Evolutionary conservation across 139 green algal species (phyloP).

Genomic region (Tetradesmus obliquus): DNA sequence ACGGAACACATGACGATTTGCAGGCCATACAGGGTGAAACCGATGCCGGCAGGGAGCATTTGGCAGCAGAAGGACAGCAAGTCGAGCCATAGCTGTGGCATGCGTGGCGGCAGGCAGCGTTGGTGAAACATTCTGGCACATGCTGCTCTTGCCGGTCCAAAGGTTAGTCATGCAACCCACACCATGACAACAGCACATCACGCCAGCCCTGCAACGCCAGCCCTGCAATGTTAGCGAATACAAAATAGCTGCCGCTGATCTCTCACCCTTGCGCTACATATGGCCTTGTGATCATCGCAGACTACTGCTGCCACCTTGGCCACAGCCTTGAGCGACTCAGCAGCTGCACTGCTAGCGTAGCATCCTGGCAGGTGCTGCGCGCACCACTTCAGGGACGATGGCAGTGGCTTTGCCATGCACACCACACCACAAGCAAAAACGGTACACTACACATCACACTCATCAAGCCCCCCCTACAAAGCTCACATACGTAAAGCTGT

Average conservation of each 20-base stretch:
- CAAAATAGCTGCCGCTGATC: too few species aligned
- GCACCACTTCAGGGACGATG: background rate
- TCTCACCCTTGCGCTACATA: conserved; percentile 61
- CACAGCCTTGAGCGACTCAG: conserved; percentile 72
- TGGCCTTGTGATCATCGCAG: conserved; percentile 76
- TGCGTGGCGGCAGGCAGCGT: too few species aligned
- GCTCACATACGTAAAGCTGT: background rate
- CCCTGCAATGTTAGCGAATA: too few species aligned
- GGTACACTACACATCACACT: background rate
- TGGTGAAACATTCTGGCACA: too few species aligned
- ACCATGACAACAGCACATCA: background rate
- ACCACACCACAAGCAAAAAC: background rate
- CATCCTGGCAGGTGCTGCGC: background rate
- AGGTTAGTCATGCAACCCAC: too few species aligned
- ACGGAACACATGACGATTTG: background rate
- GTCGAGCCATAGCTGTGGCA: too few species aligned
- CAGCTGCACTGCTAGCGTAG: too few species aligned
- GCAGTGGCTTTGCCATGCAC: background rate
- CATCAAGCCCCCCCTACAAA: background rate
- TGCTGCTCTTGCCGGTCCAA: too few species aligned
- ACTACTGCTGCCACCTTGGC: conserved; percentile 83
- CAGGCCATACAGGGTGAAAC: background rate
- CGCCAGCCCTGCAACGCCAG: too few species aligned
- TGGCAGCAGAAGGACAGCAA: too few species aligned
- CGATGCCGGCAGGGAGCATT: too few species aligned